Evolutionary conservation across 257 asterid species (phyloP).

Genomic region (Rehmannia glutinosa): DNA sequence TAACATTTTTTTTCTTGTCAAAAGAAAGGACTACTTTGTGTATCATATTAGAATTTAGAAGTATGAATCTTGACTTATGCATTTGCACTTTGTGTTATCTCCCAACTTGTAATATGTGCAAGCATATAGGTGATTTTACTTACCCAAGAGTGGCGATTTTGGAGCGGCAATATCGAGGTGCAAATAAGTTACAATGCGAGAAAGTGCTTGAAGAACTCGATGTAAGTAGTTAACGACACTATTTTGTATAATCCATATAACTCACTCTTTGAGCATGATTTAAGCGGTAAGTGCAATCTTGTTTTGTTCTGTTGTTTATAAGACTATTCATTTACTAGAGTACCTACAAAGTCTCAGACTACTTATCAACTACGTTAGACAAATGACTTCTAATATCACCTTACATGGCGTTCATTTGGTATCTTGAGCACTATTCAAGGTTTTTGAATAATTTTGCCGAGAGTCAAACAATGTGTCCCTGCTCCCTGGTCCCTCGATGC

Average conservation of each 20-base stretch:
- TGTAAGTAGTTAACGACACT: constrained; percentile 43
- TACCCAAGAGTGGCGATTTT: constrained; percentile 98
- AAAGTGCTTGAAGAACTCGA: constrained; percentile 97
- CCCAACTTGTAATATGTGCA: too few species aligned
- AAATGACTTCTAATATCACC: neutral
- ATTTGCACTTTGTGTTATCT: too few species aligned
- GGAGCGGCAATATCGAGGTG: constrained; percentile 99
- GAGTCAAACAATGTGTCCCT: too few species aligned
- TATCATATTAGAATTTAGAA: too few species aligned
- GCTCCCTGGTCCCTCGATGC: too few species aligned
- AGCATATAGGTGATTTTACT: too few species aligned
- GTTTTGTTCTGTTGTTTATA: neutral
- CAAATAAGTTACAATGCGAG: constrained; percentile 74
- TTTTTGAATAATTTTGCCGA: neutral
- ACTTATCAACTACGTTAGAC: too few species aligned
- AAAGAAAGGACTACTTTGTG: too few species aligned
- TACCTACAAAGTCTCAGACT: neutral
- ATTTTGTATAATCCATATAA: too few species aligned
- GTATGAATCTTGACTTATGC: too few species aligned
- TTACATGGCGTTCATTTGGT: neutral
- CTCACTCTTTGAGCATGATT: neutral
- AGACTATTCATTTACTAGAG: neutral
- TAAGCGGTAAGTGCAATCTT: neutral
- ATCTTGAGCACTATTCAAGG: neutral
- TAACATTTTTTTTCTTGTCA: too few species aligned